Evolutionary conservation across 2,329 filamentous ascomycete genomes (phyloP).

Genomic region (Phaeoacremonium minimum): DNA sequence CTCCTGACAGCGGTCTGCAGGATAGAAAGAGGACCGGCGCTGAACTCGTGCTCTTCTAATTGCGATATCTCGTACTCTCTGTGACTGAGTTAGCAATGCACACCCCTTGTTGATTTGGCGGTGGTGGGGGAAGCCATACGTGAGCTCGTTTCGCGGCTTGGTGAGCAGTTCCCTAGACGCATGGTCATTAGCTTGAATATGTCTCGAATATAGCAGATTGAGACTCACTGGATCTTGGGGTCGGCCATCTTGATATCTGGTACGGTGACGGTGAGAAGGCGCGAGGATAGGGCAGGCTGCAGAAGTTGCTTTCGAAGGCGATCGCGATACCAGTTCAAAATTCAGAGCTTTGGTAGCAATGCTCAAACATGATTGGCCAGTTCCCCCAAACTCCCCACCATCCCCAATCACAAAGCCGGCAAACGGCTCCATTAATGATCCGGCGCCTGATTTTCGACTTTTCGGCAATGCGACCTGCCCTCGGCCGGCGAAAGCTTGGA

Average conservation of each 20-base stretch:
- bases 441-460: too few relatives aligned
- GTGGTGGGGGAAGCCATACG: conserved; percentile 54
- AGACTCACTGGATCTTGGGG: conserved; percentile 66
- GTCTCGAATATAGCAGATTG: conserved; percentile 1
- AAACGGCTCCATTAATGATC: too few relatives aligned
- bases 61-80: conserved; percentile 90
- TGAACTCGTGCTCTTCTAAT: conserved; percentile 54
- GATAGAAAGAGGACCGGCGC: conserved; percentile 66
- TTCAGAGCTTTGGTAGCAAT: too few relatives aligned
- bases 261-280: conserved; percentile 8
- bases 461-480: too few relatives aligned
- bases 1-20: conserved; percentile 94
- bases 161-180: conserved; percentile 74
- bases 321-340: too few relatives aligned
- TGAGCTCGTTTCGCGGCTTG: conserved; percentile 87
- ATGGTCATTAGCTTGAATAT: conserved; percentile 6
- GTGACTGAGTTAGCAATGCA: conserved; percentile 7
- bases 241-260: conserved; percentile 50
- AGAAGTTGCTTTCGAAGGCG: too few relatives aligned
- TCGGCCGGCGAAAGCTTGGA: too few relatives aligned
- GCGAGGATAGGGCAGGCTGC: too few relatives aligned
- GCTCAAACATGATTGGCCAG: too few relatives aligned
- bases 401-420: too few relatives aligned
- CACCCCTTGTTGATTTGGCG: conserved; percentile 1
- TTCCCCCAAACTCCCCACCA: too few relatives aligned